A percentile compares a stretch with the other conserved stretches of the same genome.
Evolutionary conservation across 164 flowering plant genomes (phyloP).

Genomic region (Vitis rupestris): DNA sequence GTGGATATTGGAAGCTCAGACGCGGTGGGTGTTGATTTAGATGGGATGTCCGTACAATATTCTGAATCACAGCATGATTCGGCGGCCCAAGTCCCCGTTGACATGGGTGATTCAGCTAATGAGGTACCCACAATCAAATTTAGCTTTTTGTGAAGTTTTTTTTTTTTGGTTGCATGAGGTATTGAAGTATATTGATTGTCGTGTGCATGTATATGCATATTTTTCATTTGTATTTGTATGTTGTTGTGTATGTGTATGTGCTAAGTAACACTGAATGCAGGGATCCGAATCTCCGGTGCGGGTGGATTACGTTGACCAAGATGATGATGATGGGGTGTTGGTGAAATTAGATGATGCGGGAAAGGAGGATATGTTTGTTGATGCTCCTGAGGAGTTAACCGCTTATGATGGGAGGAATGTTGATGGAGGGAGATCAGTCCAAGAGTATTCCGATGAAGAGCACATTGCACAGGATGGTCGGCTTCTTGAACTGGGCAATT

Average conservation of each 20-base stretch:
- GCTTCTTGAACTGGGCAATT: slow-evolving; percentile 27
- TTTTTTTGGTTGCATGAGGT: too few relatives aligned
- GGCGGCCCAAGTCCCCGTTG: too few relatives aligned
- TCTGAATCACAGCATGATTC: too few relatives aligned
- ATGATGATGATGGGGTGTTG: slow-evolving; percentile 20
- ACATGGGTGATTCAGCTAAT: too few relatives aligned
- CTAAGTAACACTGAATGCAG: slow-evolving; percentile 19
- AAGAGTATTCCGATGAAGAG: slow-evolving; percentile 26
- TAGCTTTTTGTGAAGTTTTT: too few relatives aligned
- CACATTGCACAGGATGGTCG: slow-evolving; percentile 13
- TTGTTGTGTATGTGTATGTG: background rate
- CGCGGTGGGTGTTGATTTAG: too few relatives aligned
- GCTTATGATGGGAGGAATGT: background rate
- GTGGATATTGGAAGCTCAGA: too few relatives aligned
- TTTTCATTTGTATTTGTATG: background rate
- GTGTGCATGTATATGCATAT: background rate
- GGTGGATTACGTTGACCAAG: slow-evolving; percentile 20
- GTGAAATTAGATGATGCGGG: slow-evolving; percentile 45
- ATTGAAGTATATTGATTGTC: too few relatives aligned
- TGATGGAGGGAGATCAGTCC: slow-evolving; percentile 22
- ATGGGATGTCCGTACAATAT: too few relatives aligned
- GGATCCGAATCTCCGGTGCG: slow-evolving; percentile 21
- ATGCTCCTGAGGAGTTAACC: slow-evolving; percentile 61
- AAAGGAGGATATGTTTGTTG: slow-evolving; percentile 69
- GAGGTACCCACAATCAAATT: too few relatives aligned